Evolutionary conservation across 2,329 filamentous ascomycete species (phyloP).

Genomic region (Aspergillus transmontanensis): DNA sequence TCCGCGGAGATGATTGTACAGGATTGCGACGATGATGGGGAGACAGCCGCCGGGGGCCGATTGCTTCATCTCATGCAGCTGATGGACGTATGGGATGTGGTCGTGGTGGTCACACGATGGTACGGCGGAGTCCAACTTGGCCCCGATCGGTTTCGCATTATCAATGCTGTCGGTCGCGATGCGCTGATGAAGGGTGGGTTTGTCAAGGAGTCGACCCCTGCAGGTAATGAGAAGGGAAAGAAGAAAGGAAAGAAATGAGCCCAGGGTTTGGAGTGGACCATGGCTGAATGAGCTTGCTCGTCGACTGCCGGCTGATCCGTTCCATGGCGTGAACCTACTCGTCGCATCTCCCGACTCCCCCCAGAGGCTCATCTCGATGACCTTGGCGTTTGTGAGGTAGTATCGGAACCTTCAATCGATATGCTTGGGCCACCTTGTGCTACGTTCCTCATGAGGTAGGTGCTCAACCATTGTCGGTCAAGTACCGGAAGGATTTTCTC

Average conservation of each 20-base stretch:
- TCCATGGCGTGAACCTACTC: not conserved
- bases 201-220: slow-evolving; percentile 53
- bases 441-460: not conserved
- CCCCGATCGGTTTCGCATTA: slow-evolving; percentile 84
- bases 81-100: slow-evolving; percentile 89
- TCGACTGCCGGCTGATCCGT: not conserved
- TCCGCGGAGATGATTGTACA: slow-evolving; percentile 65
- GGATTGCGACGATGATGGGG: slow-evolving; percentile 95
- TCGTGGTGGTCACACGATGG: slow-evolving; percentile 94
- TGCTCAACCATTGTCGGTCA: not conserved
- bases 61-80: slow-evolving; percentile 89
- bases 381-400: not conserved
- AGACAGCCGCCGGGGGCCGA: slow-evolving; percentile 84
- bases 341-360: no score
- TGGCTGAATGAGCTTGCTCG: not conserved
- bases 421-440: not conserved
- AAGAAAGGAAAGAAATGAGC: slow-evolving; percentile 53
- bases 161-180: slow-evolving; percentile 84
- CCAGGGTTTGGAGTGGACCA: not conserved
- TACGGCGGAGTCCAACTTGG: slow-evolving; percentile 90
- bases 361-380: not conserved
- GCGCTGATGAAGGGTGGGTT: slow-evolving; percentile 77
- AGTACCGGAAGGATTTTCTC: not conserved
- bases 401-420: not conserved
- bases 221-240: slow-evolving; percentile 54